A percentile compares a stretch with the other conserved stretches of the same genome.
Evolutionary conservation across 331 rosid genomes (phyloP).

Genomic region (Malus hybrid): DNA sequence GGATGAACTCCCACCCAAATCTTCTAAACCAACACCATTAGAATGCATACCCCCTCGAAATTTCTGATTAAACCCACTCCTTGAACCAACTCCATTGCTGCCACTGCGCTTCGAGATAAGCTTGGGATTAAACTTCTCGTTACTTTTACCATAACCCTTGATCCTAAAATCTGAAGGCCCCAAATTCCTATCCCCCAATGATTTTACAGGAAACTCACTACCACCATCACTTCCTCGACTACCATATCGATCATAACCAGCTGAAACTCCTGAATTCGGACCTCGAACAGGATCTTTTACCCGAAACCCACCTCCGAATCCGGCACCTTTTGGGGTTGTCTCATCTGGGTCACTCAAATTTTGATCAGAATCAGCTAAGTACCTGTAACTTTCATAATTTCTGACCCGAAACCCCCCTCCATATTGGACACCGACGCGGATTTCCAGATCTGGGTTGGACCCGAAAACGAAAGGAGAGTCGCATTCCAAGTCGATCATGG

Average conservation of each 20-base stretch:
- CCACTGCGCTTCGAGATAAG: background rate
- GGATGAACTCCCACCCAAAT: background rate
- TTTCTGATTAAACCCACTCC: background rate
- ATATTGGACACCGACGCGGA: constrained; percentile 6
- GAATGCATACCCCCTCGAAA: background rate
- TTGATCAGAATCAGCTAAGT: background rate
- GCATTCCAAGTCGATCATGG: constrained; percentile 57
- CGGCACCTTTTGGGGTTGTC: constrained; percentile 4
- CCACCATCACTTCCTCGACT: background rate
- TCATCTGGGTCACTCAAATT: constrained; percentile 34
- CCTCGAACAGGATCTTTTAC: constrained; percentile 2
- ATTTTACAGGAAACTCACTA: constrained; percentile 26
- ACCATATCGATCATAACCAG: background rate
- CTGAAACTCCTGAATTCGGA: background rate
- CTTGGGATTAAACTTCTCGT: background rate
- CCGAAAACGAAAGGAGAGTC: background rate
- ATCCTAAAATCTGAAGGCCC: background rate
- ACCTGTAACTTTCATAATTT: background rate
- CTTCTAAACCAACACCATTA: background rate
- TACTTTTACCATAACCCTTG: constrained; percentile 21
- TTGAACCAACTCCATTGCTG: background rate
- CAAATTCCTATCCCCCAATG: background rate
- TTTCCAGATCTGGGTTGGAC: constrained; percentile 41
- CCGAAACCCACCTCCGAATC: constrained; percentile 42
- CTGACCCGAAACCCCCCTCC: constrained; percentile 28